A percentile compares a stretch with the other conserved stretches of the same genome.
phyloP scores from a whole-genome alignment of 192 early-diverging fungal species.

The Podila verticillata region DNA sequence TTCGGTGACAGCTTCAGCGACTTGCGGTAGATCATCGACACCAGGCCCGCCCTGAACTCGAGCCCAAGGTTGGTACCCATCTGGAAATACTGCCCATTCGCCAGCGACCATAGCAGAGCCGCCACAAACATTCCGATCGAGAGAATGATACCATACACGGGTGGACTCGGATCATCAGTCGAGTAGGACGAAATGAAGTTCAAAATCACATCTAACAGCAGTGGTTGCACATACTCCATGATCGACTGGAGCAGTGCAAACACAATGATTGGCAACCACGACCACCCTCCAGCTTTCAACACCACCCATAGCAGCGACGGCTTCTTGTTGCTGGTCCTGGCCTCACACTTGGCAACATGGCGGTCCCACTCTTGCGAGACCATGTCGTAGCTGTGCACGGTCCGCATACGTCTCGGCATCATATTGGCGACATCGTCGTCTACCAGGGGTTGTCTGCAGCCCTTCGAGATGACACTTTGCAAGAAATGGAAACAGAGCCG shows the following conservation, averaged over 20 bases:
- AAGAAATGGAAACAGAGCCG: slow-evolving; percentile 42
- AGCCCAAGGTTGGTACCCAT: slow-evolving; percentile 16
- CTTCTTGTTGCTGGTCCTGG: slow-evolving; percentile 1
- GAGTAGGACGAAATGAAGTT: slow-evolving; percentile 36
- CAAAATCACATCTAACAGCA: slow-evolving; percentile 43
- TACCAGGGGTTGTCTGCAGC: slow-evolving; percentile 16
- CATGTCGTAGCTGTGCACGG: slow-evolving; percentile 1
- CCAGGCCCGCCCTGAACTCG: slow-evolving; percentile 36
- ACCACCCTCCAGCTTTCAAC: slow-evolving; percentile 19
- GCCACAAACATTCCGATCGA: slow-evolving; percentile 35
- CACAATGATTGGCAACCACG: slow-evolving; percentile 28
- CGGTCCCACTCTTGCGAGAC: slow-evolving; percentile 13
- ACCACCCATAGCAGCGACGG: slow-evolving; percentile 33
- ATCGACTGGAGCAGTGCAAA: slow-evolving; percentile 10
- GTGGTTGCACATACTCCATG: slow-evolving; percentile 27
- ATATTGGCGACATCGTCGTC: slow-evolving; percentile 40
- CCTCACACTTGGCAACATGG: slow-evolving; percentile 8
- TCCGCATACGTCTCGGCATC: slow-evolving; percentile 24
- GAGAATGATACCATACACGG: slow-evolving; percentile 23
- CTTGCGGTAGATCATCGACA: slow-evolving; percentile 51
- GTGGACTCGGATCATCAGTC: slow-evolving; percentile 11
- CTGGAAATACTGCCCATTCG: slow-evolving; percentile 18
- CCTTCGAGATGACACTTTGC: slow-evolving; percentile 26
- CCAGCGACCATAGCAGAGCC: slow-evolving; percentile 4
- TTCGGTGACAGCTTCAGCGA: slow-evolving; percentile 36